Evolutionary conservation across 1,284 basidiomycete genomes (phyloP).

Genomic region (Ceratobasidium sp.): DNA sequence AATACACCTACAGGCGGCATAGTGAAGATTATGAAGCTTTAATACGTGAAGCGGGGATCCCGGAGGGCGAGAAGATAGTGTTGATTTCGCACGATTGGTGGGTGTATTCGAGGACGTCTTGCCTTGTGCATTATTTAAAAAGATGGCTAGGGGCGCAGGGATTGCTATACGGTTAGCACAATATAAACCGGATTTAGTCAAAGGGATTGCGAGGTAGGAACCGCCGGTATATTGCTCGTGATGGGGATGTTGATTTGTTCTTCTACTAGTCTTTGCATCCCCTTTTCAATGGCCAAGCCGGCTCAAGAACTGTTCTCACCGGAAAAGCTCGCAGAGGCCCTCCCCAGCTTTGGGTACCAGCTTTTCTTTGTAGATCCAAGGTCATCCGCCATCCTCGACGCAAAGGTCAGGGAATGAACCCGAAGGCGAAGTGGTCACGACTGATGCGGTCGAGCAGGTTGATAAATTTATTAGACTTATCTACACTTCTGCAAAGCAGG

Average conservation of each 20-base stretch:
- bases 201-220: slow-evolving; percentile 30
- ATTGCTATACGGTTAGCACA: slow-evolving; percentile 22
- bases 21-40: slow-evolving; percentile 33
- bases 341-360: slow-evolving; percentile 36
- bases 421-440: no score
- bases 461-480: slow-evolving; percentile 25
- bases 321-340: background rate
- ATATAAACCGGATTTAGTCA: slow-evolving; percentile 33
- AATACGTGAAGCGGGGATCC: slow-evolving; percentile 10
- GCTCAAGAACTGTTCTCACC: background rate
- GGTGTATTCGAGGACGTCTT: background rate
- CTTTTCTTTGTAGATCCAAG: slow-evolving; percentile 32
- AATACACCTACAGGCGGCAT: slow-evolving; percentile 24
- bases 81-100: slow-evolving; percentile 40
- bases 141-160: slow-evolving; percentile 10
- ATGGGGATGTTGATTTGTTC: background rate
- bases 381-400: slow-evolving; percentile 24
- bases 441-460: slow-evolving; percentile 5
- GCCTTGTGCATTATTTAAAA: background rate
- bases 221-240: background rate
- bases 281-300: background rate
- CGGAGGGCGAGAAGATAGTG: slow-evolving; percentile 34
- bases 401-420: slow-evolving; percentile 20
- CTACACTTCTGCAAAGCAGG: slow-evolving; percentile 13
- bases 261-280: slow-evolving; percentile 25